These are phyloP conservation scores for Phytophthora cryptogea DNA, from an alignment of 352 stramenopile species.

Conservation along the genomic window DNA sequence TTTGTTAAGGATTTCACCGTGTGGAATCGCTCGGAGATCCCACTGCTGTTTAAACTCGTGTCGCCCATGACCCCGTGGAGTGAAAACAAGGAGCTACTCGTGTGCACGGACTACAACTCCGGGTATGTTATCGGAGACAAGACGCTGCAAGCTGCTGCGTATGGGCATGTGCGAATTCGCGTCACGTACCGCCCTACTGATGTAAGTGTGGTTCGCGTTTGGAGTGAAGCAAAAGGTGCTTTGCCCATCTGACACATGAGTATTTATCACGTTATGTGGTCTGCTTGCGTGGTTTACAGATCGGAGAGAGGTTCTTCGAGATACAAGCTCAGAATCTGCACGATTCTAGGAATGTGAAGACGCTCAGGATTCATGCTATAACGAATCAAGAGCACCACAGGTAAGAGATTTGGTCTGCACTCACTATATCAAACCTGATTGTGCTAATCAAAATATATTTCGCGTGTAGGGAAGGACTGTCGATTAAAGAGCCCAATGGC, in stretches of 20 bases:
- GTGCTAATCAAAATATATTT: background rate
- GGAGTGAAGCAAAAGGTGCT: background rate
- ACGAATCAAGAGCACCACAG: constrained; percentile 90
- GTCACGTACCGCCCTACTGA: constrained; percentile 85
- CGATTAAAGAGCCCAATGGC: constrained; percentile 83
- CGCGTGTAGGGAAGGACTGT: constrained; percentile 75
- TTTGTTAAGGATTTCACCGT: constrained; percentile 92
- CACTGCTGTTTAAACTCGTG: constrained; percentile 84
- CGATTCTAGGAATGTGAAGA: constrained; percentile 85
- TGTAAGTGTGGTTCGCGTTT: constrained; percentile 38
- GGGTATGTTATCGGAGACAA: constrained; percentile 84
- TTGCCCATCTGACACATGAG: background rate
- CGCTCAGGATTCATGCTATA: constrained; percentile 84
- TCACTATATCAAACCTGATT: background rate
- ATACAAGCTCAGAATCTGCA: constrained; percentile 88
- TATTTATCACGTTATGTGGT: constrained; percentile 20
- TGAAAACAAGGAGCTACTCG: constrained; percentile 71
- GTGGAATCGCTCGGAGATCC: constrained; percentile 90
- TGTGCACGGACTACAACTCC: constrained; percentile 88
- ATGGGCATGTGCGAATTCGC: constrained; percentile 84
- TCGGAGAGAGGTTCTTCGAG: constrained; percentile 87
- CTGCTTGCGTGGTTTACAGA: constrained; percentile 37
- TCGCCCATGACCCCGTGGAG: constrained; percentile 71
- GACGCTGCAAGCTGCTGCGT: constrained; percentile 79
- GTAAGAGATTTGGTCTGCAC: constrained; percentile 28